Conservation (phyloP, 202 grass and related monocot species). For the Eragrostis tef region DNA sequence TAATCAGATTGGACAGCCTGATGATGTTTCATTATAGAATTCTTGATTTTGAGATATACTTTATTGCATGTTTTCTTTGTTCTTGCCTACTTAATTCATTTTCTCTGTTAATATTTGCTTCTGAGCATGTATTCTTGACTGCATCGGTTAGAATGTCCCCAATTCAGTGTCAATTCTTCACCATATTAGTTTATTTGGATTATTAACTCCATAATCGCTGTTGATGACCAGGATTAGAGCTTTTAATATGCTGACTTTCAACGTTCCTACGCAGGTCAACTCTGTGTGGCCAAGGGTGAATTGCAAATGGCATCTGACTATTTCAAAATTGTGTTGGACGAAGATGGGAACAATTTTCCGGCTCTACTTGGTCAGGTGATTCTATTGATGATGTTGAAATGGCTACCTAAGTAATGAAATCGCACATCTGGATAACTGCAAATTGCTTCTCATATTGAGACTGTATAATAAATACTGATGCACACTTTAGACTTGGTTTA, state of each 20-base stretch:
- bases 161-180: constrained; percentile 20
- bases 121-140: neutral
- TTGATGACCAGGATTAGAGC: constrained; percentile 17
- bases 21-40: neutral
- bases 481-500: constrained; percentile 9
- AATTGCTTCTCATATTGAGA: constrained; percentile 27
- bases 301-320: constrained; percentile 73
- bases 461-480: neutral
- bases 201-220: neutral
- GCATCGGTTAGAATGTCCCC: neutral
- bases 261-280: constrained; percentile 67
- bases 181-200: constrained; percentile 20
- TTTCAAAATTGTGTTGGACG: constrained; percentile 90
- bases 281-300: constrained; percentile 88
- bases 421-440: constrained; percentile 16
- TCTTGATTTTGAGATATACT: constrained; percentile 25
- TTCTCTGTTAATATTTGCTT: neutral
- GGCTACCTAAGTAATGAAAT: constrained; percentile 29
- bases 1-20: constrained; percentile 13
- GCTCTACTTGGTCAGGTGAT: constrained; percentile 94
- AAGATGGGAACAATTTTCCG: constrained; percentile 77
- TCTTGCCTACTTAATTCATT: neutral
- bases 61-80: neutral
- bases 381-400: constrained; percentile 42
- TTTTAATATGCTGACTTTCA: constrained; percentile 40